phyloP scores from a whole-genome alignment of 352 stramenopile genomes.

The Globisporangium carolinianum region DNA sequence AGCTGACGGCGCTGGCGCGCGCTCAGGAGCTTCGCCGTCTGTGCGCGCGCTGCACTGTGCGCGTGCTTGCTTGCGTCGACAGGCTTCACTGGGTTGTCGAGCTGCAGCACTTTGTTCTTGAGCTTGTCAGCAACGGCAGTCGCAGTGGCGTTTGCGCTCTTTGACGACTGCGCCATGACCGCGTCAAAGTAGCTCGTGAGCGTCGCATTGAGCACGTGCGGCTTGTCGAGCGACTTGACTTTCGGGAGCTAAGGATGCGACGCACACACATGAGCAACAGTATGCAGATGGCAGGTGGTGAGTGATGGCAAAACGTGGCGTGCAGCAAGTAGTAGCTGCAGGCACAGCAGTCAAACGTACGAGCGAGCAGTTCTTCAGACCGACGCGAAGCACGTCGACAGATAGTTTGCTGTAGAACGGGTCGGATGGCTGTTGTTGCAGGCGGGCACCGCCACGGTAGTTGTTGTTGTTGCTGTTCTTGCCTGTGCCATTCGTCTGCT shows the following conservation, averaged over 20 bases:
- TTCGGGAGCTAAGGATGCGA: conserved; percentile 16
- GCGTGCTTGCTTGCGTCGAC: conserved; percentile 22
- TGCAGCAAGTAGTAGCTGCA: too few species aligned
- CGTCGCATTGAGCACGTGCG: conserved; percentile 20
- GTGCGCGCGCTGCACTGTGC: conserved; percentile 25
- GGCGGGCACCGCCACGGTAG: too few species aligned
- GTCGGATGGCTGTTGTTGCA: conserved; percentile 14
- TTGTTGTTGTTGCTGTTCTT: conserved; percentile 5
- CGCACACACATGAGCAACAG: not conserved
- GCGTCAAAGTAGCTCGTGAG: conserved; percentile 37
- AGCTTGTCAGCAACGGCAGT: conserved; percentile 35
- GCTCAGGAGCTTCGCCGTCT: conserved; percentile 54
- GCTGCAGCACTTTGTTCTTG: conserved; percentile 73
- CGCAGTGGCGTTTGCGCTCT: conserved; percentile 4
- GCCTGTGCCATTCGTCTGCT: not conserved
- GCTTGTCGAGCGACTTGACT: conserved; percentile 17
- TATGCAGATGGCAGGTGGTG: not conserved
- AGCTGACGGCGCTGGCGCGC: conserved; percentile 49
- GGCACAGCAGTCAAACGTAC: conserved; percentile 14
- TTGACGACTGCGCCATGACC: conserved; percentile 4
- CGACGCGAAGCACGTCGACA: conserved; percentile 36
- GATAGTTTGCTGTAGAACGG: conserved; percentile 52
- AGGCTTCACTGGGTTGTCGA: conserved; percentile 65
- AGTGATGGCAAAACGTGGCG: too few species aligned
- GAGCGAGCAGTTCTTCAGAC: conserved; percentile 67